Evolutionary conservation across 75 land plant genomes (phyloP).

Genomic region (Larix kaempferi): DNA sequence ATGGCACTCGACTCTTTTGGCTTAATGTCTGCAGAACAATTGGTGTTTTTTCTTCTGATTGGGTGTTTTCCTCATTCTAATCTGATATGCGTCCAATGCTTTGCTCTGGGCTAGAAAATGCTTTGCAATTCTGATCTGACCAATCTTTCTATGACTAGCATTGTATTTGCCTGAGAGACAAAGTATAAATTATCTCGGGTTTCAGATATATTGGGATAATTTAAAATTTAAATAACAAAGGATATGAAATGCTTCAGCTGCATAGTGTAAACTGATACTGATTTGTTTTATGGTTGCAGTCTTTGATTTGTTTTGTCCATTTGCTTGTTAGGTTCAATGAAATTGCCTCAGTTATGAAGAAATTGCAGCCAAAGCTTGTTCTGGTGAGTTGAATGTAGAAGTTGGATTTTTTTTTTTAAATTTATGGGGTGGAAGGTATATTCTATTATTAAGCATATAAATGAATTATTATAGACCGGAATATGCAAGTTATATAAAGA

Average conservation of each 20-base stretch:
- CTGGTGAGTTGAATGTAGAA: slow-evolving; percentile 26
- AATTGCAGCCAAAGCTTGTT: slow-evolving; percentile 50
- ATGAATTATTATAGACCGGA: not conserved
- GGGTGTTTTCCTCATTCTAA: not conserved
- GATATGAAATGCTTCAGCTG: not conserved
- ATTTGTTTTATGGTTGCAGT: not conserved
- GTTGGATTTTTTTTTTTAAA: not conserved
- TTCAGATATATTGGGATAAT: not conserved
- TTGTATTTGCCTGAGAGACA: not conserved
- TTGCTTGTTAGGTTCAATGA: slow-evolving; percentile 25
- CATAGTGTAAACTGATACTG: not conserved
- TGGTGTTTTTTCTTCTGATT: not conserved
- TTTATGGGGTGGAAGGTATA: not conserved
- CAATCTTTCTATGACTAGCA: not conserved
- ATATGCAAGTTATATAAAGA: not conserved
- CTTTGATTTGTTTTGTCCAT: not conserved
- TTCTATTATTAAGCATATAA: not conserved
- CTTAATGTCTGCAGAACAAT: not conserved
- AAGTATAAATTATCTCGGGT: not conserved
- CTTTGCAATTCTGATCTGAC: too few species aligned
- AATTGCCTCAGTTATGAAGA: slow-evolving; percentile 30
- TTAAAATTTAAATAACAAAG: not conserved
- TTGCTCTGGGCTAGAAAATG: too few species aligned
- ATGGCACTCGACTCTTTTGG: not conserved
- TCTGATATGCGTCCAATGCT: too few species aligned